Evolutionary conservation across 208 protist species (phyloP), one percentile per base, ranked within the genome.

Genomic region (Wallacemonas sp.): DNA sequence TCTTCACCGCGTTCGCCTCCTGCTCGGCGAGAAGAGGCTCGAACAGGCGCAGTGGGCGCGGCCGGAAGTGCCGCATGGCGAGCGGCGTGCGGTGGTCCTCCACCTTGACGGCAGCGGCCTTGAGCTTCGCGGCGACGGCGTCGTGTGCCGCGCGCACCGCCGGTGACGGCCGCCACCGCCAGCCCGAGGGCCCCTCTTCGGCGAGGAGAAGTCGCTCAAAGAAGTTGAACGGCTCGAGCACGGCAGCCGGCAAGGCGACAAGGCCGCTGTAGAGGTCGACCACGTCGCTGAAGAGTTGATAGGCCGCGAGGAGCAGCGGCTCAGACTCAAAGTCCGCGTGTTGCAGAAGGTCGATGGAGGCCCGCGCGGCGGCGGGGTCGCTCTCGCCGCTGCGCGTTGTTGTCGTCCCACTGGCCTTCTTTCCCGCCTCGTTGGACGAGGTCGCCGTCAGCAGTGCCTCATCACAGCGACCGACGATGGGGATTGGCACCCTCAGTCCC

Each of bases 21-120:
- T 68, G 68, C 50, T 86, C 78, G 36, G 72, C 83, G 29, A 94
- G 70, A 13, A 92, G 79, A 15, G 89, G 89, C 52, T 94, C 89
- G 63, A 92, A 94, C 67, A 84, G 83, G 32, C 89, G 89, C 53
- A 94, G 63, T 30, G 89, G 89, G 1, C 89, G 85, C 0, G 89
- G 89, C 6, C 89, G 85, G 69, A 94, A 92, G 38, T 70, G 79
- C 42, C 89, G 89, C 89, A 94, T 94, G 17, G 83, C 81, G 4
- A 94, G 73, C 13, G 89, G 89, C 2, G 89, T 83, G 44, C 89
- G 85, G 45, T 71, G 67, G 27, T 59, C 42, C 41, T 79, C 68
- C 24, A 74, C 77, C 3, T 44, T 67, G 15, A 21, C 29, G 10
- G 64, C 39, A 21, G 66, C 24, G 39, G 63, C 64, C 19, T 50